Evolutionary conservation across 805 yeast species (phyloP).

Genomic region (Tanozyma kutaoensis): DNA sequence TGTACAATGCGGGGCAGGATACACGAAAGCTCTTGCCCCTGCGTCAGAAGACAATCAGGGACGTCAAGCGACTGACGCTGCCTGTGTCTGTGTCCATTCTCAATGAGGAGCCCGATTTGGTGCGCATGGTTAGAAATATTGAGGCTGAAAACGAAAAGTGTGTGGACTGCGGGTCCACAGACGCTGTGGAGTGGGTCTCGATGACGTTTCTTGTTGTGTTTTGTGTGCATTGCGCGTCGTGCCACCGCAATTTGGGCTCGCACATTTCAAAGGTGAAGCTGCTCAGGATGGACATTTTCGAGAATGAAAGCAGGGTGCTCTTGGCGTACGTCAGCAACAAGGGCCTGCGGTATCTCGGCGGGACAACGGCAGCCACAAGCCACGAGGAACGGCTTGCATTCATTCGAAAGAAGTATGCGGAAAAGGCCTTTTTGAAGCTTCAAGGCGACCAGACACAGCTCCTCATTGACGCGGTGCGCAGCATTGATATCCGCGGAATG

Average conservation of each 20-base stretch:
- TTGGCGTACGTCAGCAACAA: slow-evolving; percentile 41
- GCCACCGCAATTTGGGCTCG: slow-evolving; percentile 79
- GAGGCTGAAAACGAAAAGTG: slow-evolving; percentile 41
- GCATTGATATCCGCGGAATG: slow-evolving; percentile 32
- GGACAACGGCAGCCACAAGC: slow-evolving; percentile 54
- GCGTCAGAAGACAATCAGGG: neutral
- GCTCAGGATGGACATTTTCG: slow-evolving; percentile 58
- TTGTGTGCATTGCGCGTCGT: slow-evolving; percentile 79
- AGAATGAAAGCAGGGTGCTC: slow-evolving; percentile 44
- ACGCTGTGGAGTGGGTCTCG: slow-evolving; percentile 78
- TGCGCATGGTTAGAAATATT: no score
- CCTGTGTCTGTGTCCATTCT: no score
- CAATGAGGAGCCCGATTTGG: no score
- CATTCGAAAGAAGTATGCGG: slow-evolving; percentile 53
- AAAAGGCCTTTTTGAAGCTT: slow-evolving; percentile 28
- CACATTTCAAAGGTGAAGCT: slow-evolving; percentile 72
- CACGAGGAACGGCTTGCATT: slow-evolving; percentile 36
- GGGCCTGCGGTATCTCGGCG: no score
- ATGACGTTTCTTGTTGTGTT: slow-evolving; percentile 57
- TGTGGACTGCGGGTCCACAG: slow-evolving; percentile 63
- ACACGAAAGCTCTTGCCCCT: slow-evolving; percentile 4
- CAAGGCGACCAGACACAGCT: slow-evolving; percentile 14
- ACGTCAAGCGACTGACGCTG: no score
- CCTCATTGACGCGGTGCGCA: slow-evolving; percentile 39
- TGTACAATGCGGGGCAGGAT: slow-evolving; percentile 45